Percentiles rank a stretch among this genome's conserved stretches.
These are phyloP conservation scores for Microdochium trichocladiopsis DNA, from an alignment of 2,329 filamentous ascomycete genomes.

Conservation along the genomic window DNA sequence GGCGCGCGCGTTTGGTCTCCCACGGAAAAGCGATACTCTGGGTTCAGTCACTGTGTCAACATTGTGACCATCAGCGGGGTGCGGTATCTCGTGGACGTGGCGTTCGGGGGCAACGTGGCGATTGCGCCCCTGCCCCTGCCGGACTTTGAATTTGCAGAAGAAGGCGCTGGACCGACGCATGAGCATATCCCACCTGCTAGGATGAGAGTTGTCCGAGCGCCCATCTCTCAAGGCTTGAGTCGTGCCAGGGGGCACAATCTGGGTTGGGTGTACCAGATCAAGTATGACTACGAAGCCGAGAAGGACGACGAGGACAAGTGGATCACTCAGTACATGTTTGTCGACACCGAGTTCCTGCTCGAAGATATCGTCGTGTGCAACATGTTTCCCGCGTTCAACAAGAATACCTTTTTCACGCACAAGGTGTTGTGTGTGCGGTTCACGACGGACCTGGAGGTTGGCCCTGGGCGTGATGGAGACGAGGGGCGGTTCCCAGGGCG, in stretches of 20 bases:
- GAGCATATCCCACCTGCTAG: constrained; percentile 15
- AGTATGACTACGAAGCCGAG: constrained; percentile 2
- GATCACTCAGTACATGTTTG: constrained; percentile 36
- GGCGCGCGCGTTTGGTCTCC: constrained; percentile 14
- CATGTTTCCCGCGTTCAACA: constrained; percentile 22
- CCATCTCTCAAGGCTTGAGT: constrained; percentile 14
- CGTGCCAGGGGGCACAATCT: constrained; percentile 3
- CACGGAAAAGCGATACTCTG: constrained; percentile 7
- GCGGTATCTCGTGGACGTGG: constrained; percentile 14
- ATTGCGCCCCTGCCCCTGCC: constrained; percentile 3
- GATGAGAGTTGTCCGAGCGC: constrained; percentile 20
- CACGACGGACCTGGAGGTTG: constrained; percentile 22
- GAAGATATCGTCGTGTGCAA: constrained; percentile 32
- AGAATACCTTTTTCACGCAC: constrained; percentile 25
- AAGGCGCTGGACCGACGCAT: constrained; percentile 1
- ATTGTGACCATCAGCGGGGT: constrained; percentile 9
- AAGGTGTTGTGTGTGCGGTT: constrained; percentile 28
- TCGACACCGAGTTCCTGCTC: constrained; percentile 30
- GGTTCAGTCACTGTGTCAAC: constrained; percentile 19
- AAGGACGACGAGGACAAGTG: constrained; percentile 22
- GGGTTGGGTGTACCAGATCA: constrained; percentile 14
- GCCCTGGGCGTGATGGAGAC: constrained; percentile 9
- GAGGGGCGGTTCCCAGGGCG: constrained; percentile 23
- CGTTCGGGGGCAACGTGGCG: constrained; percentile 14
- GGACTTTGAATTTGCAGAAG: background rate